These are phyloP conservation scores for Boletus calvinii DNA, from an alignment of 1,284 basidiomycete species.

Conservation along the genomic window DNA sequence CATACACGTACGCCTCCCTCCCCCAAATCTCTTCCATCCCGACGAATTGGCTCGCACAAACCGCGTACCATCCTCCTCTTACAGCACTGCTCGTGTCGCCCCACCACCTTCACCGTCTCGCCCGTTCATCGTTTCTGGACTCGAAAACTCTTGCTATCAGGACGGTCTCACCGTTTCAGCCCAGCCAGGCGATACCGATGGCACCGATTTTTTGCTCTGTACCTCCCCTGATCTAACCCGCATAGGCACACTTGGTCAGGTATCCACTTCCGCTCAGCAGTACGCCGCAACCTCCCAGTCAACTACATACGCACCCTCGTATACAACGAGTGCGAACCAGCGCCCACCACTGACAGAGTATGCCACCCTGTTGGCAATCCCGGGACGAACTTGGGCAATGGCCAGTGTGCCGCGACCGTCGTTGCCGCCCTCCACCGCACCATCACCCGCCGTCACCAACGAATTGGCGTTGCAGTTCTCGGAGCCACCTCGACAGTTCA, in stretches of 20 bases:
- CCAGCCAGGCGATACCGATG: conserved; percentile 70
- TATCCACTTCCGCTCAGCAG: conserved; percentile 45
- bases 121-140: conserved; percentile 53
- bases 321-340: conserved; percentile 44
- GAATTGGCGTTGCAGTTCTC: conserved; percentile 82
- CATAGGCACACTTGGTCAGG: conserved; percentile 61
- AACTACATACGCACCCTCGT: conserved; percentile 37
- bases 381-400: conserved; percentile 83
- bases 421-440: conserved; percentile 38
- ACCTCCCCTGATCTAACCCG: conserved; percentile 75
- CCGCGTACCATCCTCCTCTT: conserved; percentile 40
- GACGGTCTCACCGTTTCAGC: conserved; percentile 66
- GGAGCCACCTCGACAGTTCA: conserved; percentile 72
- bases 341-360: conserved; percentile 72
- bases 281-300: conserved; percentile 38
- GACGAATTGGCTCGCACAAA: conserved; percentile 60
- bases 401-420: conserved; percentile 50
- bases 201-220: conserved; percentile 74
- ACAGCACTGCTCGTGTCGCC: conserved; percentile 42
- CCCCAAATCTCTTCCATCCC: conserved; percentile 71
- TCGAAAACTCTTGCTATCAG: conserved; percentile 61
- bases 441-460: conserved; percentile 58
- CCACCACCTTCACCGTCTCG: conserved; percentile 46
- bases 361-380: conserved; percentile 72
- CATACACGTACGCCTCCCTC: conserved; percentile 77